Evolutionary conservation across 805 yeast genomes (phyloP).

Genomic region (Jamesozyma piceae): DNA sequence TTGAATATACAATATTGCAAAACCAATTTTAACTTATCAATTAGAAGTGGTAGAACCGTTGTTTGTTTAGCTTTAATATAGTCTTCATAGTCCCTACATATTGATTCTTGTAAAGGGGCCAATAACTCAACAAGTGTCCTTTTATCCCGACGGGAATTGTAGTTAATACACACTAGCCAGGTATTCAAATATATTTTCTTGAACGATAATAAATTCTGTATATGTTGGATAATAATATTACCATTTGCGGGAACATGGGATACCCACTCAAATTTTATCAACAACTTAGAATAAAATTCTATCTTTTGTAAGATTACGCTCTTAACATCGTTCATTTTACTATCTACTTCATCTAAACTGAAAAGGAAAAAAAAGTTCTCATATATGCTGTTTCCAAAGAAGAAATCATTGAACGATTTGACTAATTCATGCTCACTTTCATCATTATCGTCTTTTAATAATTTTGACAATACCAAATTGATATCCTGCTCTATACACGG

Average conservation of each 20-base stretch:
- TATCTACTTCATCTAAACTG: not conserved
- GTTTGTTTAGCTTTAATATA: not conserved
- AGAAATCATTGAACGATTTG: not conserved
- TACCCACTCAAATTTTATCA: not conserved
- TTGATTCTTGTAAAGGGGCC: not conserved
- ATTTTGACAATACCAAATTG: not conserved
- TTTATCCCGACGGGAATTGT: not conserved
- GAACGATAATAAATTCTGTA: not conserved
- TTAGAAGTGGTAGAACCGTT: not conserved
- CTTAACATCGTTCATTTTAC: not conserved
- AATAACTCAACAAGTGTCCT: not conserved
- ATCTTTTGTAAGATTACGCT: not conserved
- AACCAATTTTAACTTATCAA: slow-evolving; percentile 1
- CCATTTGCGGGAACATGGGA: not conserved
- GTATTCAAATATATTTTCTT: not conserved
- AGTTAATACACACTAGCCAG: not conserved
- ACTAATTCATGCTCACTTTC: not conserved
- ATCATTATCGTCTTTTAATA: not conserved
- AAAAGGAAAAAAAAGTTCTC: not conserved
- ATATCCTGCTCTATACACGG: not conserved
- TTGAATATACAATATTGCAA: slow-evolving; percentile 13
- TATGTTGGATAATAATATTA: not conserved
- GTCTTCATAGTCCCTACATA: not conserved
- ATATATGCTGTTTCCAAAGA: slow-evolving; percentile 1
- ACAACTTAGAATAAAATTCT: not conserved